Base-by-base conservation (phyloP, 805 yeast species). In the Saccharomycopsis sp. region DNA sequence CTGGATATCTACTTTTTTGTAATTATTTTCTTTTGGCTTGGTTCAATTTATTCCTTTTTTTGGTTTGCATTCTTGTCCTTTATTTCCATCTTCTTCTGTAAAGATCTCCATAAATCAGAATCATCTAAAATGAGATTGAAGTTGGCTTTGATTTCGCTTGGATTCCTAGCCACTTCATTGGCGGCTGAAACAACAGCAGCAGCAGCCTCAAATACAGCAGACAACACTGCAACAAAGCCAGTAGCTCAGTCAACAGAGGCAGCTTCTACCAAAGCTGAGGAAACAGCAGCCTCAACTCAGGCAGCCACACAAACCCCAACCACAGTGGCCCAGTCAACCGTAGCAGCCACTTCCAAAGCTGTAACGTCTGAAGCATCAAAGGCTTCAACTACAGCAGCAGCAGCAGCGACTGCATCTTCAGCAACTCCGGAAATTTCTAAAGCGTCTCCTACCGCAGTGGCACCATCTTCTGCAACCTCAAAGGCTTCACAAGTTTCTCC, bases 301-400 rank as follows among this genome's bases (percentile, higher is more conserved):
- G n/a, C n/a, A n/a, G n/a, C n/a, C n/a, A n/a, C n/a, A n/a, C 41
- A 36, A 47, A 53, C 48, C 46, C 53, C 46, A 36, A 32, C 47
- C 46, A 49, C 42, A 51, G 55, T 56, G 42, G 51, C 53, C n/a
- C n/a, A n/a, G n/a, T n/a, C n/a, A n/a, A n/a, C n/a, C n/a, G n/a
- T n/a, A 20, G 53, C 48, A 7, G 43, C 42, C 5, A 41, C 50
- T 7, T 6, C 46, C 12, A 30, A 45, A 10, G 25, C 53, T 13
- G 37, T 53, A 3, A 30, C 49, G 6, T 37, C 49, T 8, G 48
- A 26, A 25, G 18, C 53, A 21, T 39, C 50, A 15, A 19, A 25
- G 17, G 29, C 27, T n/a, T 30, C 36, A 30, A 30, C 41, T 5
- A 16, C 41, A 10, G 39, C 13, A 20, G 18, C 33, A 17, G 37